A percentile compares a stretch with the other conserved stretches of the same genome.
Conservation (phyloP, 805 yeast genomes). For the Metahyphopichia silvanorum region DNA sequence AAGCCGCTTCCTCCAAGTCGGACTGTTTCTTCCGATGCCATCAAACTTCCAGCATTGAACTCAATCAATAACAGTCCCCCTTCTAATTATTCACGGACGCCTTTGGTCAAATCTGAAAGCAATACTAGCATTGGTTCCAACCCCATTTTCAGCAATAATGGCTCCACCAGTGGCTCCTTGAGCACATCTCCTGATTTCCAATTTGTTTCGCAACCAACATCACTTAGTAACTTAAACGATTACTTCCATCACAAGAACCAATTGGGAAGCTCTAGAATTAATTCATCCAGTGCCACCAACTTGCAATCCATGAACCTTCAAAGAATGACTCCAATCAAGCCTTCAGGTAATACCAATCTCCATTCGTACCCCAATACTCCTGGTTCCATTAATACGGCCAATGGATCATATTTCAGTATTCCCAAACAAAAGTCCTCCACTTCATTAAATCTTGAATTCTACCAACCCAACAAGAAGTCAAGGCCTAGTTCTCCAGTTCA, state of each 20-base stretch:
- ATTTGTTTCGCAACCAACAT: slow-evolving; percentile 9
- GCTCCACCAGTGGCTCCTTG: slow-evolving; percentile 7
- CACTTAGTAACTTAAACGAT: slow-evolving; percentile 31
- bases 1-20: slow-evolving; percentile 3
- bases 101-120: slow-evolving; percentile 23
- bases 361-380: slow-evolving; percentile 12
- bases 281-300: slow-evolving; percentile 20
- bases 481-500: slow-evolving; percentile 46
- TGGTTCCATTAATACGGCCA: slow-evolving; percentile 9
- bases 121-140: slow-evolving; percentile 21
- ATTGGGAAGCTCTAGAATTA: slow-evolving; percentile 18
- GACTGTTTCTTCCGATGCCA: slow-evolving; percentile 13
- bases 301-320: slow-evolving; percentile 16
- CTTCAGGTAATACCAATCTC: slow-evolving; percentile 6
- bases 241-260: slow-evolving; percentile 21
- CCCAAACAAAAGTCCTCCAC: slow-evolving; percentile 28
- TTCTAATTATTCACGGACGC: slow-evolving; percentile 2
- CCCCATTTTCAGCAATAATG: background rate
- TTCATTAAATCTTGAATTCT: slow-evolving; percentile 36
- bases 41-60: slow-evolving; percentile 7
- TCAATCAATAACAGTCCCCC: slow-evolving; percentile 3
- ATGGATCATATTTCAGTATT: slow-evolving; percentile 7
- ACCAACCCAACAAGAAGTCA: slow-evolving; percentile 36
- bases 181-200: slow-evolving; percentile 32
- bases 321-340: slow-evolving; percentile 44